phyloP scores from a whole-genome alignment of 2,329 filamentous ascomycete genomes.

The Nemania sp. region DNA sequence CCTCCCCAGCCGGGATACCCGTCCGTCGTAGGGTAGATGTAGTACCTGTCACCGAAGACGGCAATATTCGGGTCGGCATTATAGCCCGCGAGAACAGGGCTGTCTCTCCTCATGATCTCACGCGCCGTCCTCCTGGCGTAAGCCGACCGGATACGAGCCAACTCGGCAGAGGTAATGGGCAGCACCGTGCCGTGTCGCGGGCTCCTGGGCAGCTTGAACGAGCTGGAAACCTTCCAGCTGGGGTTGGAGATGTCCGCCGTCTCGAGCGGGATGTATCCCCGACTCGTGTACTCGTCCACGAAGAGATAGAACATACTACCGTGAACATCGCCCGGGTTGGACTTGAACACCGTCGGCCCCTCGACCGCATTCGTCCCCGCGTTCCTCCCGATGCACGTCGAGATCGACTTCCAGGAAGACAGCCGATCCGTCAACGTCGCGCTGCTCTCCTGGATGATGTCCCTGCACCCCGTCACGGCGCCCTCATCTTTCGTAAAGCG shows the following conservation, averaged over 20 bases:
- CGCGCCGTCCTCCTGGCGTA: constrained; percentile 13
- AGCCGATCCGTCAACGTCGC: constrained; percentile 47
- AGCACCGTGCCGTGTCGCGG: constrained; percentile 60
- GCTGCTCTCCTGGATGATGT: constrained; percentile 59
- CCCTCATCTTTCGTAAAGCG: constrained; percentile 62
- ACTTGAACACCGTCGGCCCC: constrained; percentile 56
- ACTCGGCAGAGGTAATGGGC: constrained; percentile 53
- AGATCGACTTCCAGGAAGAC: constrained; percentile 49
- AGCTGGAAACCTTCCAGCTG: constrained; percentile 51
- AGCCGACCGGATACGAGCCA: constrained; percentile 40
- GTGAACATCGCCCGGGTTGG: constrained; percentile 53
- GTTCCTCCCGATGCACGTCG: constrained; percentile 54
- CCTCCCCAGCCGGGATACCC: constrained; percentile 51
- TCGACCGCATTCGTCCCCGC: constrained; percentile 55
- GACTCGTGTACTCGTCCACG: constrained; percentile 56
- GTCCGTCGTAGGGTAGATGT: constrained; percentile 54
- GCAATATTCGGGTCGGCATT: constrained; percentile 55
- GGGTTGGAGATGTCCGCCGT: constrained; percentile 54
- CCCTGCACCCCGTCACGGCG: constrained; percentile 54
- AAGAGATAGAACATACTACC: constrained; percentile 61
- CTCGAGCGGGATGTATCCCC: constrained; percentile 59
- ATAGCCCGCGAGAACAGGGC: constrained; percentile 45
- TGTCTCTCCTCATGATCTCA: constrained; percentile 30
- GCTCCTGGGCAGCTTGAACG: constrained; percentile 52
- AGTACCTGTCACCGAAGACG: constrained; percentile 49